These are phyloP conservation scores for Astragalus glycyphyllos DNA, from an alignment of 306 rosid species.

Conservation along the genomic window DNA sequence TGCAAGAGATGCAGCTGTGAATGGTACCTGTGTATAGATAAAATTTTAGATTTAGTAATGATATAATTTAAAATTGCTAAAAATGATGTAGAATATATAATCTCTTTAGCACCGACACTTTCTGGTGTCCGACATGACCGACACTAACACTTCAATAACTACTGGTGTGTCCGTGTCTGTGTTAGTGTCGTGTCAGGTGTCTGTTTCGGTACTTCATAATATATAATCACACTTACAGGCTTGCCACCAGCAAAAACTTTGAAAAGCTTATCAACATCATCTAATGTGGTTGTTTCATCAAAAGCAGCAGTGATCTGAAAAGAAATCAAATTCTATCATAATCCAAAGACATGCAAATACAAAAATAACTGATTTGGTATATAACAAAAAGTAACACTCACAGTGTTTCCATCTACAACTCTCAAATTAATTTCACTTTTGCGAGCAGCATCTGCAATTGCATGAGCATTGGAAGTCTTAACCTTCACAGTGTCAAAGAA, in stretches of 20 bases:
- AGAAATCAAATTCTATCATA: constrained; percentile 34
- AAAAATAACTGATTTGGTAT: constrained; percentile 26
- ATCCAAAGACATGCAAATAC: constrained; percentile 39
- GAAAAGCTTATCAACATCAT: constrained; percentile 91
- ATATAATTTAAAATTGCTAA: neutral
- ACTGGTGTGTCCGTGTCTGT: no score
- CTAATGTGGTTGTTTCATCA: constrained; percentile 95
- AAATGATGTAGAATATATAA: constrained; percentile 14
- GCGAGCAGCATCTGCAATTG: constrained; percentile 74
- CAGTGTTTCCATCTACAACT: constrained; percentile 76
- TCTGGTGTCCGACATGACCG: no score
- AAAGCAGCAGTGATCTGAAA: constrained; percentile 89
- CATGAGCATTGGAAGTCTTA: constrained; percentile 71
- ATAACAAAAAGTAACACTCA: constrained; percentile 48
- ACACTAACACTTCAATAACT: no score
- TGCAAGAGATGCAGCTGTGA: constrained; percentile 93
- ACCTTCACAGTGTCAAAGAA: constrained; percentile 96
- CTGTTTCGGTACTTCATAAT: neutral
- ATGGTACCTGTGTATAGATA: constrained; percentile 65
- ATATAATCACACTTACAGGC: constrained; percentile 37
- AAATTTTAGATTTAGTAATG: constrained; percentile 35
- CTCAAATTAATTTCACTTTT: constrained; percentile 80
- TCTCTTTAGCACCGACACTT: no score
- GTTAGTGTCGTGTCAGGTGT: no score
- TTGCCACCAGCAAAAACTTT: constrained; percentile 71